Percentiles rank a stretch among this genome's conserved stretches.
Conservation (phyloP, 192 early-diverging fungal species). For the Backusella australiensis region DNA sequence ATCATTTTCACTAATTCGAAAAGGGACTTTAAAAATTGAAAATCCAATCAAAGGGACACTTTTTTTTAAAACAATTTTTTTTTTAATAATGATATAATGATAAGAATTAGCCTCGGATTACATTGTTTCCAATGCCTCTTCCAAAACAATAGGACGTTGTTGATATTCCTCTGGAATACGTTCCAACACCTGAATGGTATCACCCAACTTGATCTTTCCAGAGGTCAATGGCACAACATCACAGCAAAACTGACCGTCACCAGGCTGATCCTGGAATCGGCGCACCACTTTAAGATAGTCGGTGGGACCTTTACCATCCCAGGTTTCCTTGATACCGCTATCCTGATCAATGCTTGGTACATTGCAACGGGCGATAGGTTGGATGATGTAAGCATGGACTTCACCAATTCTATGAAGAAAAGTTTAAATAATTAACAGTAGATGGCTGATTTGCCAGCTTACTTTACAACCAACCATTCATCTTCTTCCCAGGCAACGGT, state of each 20-base stretch:
- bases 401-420: conserved; percentile 24
- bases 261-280: conserved; percentile 18
- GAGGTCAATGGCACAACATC: conserved; percentile 28
- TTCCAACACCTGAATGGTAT: conserved; percentile 32
- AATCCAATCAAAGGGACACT: not conserved
- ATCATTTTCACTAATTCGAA: no score
- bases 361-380: conserved; percentile 28
- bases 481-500: conserved; percentile 37
- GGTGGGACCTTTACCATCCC: conserved; percentile 13
- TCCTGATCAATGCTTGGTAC: conserved; percentile 39
- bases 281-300: conserved; percentile 13
- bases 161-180: conserved; percentile 26
- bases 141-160: not conserved
- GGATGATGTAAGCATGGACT: conserved; percentile 29
- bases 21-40: not conserved
- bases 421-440: no score
- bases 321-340: conserved; percentile 27
- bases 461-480: conserved; percentile 34
- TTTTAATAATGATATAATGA: not conserved
- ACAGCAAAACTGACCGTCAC: conserved; percentile 25
- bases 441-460: not conserved
- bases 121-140: not conserved
- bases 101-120: not conserved
- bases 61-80: not conserved
- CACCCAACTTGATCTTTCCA: conserved; percentile 31